Base-by-base conservation (phyloP, 2,329 filamentous ascomycete genomes). In the Penicillium decumbens region DNA sequence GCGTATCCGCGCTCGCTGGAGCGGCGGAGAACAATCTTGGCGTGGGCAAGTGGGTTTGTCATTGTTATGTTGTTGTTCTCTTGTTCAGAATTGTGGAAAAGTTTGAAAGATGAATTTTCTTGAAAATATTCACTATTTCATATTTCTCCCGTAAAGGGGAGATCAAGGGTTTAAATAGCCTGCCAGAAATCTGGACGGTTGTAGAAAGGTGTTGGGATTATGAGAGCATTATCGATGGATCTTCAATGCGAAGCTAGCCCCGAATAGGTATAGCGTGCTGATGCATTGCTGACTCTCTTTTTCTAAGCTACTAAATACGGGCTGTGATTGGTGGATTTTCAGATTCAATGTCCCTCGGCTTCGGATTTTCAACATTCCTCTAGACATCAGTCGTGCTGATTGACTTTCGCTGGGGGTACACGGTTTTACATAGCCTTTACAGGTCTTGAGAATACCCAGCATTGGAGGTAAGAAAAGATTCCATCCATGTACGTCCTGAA, bases 11-110 rank as follows among this genome's bases (percentile, higher is more conserved):
- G 81, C 39, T 80, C 77, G 51, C 77, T 75, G 59, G 87, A 93
- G 50, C 81, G 82, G 56, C 90, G 87, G 45, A 85, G 85, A 32
- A 80, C 81, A 73, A 95, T 86, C 63, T 87, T 88, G 60, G 83
- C 84, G 70, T 86, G 80, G 32, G 77, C 71, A 53, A 87, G 80
- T 33, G 79, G 73, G 68, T 81, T 83, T 47, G 82, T 77, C 81
- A 86, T 85, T 61, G 73, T 35, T 30, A 10, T 39, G 38, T 12
- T 40, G 28, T 10, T 45, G 25, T 8, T 20, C 27, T 40, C 5
- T 15, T 41, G 12, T n/a, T 51, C 7, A 3, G 12, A 8, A 27
- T 27, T 9, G 33, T 9, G 18, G 9, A 10, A 9, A 3, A 7
- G 4, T 25, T 12, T 15, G 5, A 15, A 15, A 18, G 20, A 27